phyloP scores from a whole-genome alignment of 768 basidiomycete species.

The Suillus subalutaceus region DNA sequence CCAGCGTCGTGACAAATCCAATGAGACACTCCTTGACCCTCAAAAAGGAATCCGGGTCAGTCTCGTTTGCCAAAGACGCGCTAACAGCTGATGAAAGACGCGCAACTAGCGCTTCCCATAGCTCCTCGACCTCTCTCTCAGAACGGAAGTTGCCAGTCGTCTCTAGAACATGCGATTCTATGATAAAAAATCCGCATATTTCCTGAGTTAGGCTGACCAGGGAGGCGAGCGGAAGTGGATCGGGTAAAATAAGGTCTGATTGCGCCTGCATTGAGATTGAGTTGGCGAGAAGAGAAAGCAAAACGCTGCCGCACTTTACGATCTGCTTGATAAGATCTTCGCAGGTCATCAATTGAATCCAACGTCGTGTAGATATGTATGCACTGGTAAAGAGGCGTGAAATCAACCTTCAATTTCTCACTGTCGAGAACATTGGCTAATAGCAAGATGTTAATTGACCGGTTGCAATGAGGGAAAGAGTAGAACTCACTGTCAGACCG shows the following conservation, averaged over 20 bases:
- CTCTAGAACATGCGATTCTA: slow-evolving; percentile 89
- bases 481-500: slow-evolving; percentile 83
- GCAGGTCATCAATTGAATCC: slow-evolving; percentile 88
- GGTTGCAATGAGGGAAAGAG: not conserved
- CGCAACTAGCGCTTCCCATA: slow-evolving; percentile 87
- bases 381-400: slow-evolving; percentile 93
- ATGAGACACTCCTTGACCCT: slow-evolving; percentile 82
- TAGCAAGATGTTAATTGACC: slow-evolving; percentile 13
- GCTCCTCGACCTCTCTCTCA: slow-evolving; percentile 86
- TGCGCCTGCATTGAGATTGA: slow-evolving; percentile 67
- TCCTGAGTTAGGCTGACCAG: slow-evolving; percentile 85
- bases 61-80: slow-evolving; percentile 69
- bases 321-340: slow-evolving; percentile 94
- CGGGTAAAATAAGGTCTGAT: slow-evolving; percentile 92
- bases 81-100: slow-evolving; percentile 77
- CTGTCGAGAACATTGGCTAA: slow-evolving; percentile 92
- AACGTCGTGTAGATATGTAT: slow-evolving; percentile 95
- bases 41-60: slow-evolving; percentile 80
- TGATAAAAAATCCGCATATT: slow-evolving; percentile 96
- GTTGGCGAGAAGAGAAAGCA: slow-evolving; percentile 6
- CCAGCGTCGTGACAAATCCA: slow-evolving; percentile 88
- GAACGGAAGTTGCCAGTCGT: slow-evolving; percentile 91
- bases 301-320: slow-evolving; percentile 62
- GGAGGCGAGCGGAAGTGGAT: slow-evolving; percentile 63
- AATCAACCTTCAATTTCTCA: slow-evolving; percentile 86